phyloP scores from a whole-genome alignment of 345 rosid species.

The Camelina laxa region DNA sequence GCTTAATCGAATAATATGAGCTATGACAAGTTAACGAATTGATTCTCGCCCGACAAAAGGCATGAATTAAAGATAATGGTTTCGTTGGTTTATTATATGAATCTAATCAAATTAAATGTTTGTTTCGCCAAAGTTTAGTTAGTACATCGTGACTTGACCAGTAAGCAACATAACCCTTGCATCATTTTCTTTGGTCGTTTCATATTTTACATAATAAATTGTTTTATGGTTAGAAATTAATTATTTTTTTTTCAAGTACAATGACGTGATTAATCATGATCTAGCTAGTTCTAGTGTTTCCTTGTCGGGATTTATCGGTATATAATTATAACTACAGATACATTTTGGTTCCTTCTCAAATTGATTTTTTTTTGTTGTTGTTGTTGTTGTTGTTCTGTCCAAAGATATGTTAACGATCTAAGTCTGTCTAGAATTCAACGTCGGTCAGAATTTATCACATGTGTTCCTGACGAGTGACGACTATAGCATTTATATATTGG shows the following conservation, averaged over 20 bases:
- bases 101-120: conserved; percentile 19
- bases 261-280: conserved; percentile 39
- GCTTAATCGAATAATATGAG: conserved; percentile 13
- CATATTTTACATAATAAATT: conserved; percentile 16
- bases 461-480: conserved; percentile 23
- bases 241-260: conserved; percentile 19
- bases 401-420: conserved; percentile 8
- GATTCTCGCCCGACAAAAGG: conserved; percentile 36
- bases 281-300: conserved; percentile 44
- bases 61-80: conserved; percentile 28
- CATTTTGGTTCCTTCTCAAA: conserved; percentile 40
- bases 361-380: background rate
- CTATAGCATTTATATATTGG: conserved; percentile 12
- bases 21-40: conserved; percentile 33
- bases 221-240: background rate
- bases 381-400: conserved; percentile 24
- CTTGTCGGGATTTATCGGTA: conserved; percentile 43
- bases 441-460: conserved; percentile 21
- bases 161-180: conserved; percentile 29
- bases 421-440: conserved; percentile 12
- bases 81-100: conserved; percentile 24
- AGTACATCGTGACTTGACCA: conserved; percentile 32
- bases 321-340: conserved; percentile 40
- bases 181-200: conserved; percentile 15
- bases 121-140: conserved; percentile 2